Conservation (phyloP, 202 grass and related monocot species). For the Panicum virgatum region DNA sequence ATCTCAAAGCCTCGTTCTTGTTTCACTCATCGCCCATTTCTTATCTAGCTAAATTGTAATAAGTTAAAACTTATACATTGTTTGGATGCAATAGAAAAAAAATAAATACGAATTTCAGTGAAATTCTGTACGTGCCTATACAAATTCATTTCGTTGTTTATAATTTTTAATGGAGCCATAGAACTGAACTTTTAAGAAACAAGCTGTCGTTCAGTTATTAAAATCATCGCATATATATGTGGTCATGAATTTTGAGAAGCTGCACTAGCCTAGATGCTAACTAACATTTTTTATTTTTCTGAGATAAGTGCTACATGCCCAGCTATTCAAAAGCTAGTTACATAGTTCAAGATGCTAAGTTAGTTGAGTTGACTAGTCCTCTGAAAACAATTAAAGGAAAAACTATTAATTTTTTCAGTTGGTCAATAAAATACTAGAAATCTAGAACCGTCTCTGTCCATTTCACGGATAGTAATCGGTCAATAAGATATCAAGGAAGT, state of each 20-base stretch:
- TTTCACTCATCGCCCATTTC: not conserved
- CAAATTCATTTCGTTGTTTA: not conserved
- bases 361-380: conserved; percentile 10
- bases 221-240: too few relatives aligned
- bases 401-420: too few relatives aligned
- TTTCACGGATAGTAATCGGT: conserved; percentile 15
- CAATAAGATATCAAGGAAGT: conserved; percentile 5
- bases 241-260: not conserved
- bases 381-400: not conserved
- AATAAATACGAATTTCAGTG: not conserved
- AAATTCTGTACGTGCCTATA: not conserved
- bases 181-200: too few relatives aligned
- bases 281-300: not conserved
- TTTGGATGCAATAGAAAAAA: not conserved
- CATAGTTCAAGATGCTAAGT: conserved; percentile 8
- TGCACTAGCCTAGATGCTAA: not conserved
- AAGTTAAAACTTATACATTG: not conserved
- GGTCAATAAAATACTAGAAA: not conserved
- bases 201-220: not conserved
- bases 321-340: not conserved
- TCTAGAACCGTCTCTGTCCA: conserved; percentile 31
- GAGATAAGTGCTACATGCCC: not conserved
- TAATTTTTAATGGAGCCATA: not conserved
- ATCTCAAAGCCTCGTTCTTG: not conserved
- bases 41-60: not conserved